Percentiles rank a stretch among this genome's conserved stretches.
Evolutionary conservation across 2,329 filamentous ascomycete species (phyloP).

Genomic region (Alternaria consortialis): DNA sequence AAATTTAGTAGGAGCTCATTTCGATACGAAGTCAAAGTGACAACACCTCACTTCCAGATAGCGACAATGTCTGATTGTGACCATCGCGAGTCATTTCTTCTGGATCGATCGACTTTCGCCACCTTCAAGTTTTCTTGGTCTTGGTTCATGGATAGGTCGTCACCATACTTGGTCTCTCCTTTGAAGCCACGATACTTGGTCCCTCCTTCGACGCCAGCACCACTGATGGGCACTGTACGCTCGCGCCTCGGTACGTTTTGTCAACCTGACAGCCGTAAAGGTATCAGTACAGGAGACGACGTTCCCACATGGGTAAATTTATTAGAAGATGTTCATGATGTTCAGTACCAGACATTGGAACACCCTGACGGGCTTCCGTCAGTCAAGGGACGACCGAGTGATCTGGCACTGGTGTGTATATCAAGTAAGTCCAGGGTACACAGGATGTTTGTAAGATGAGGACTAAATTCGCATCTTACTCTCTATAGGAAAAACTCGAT

Average conservation of each 20-base stretch:
- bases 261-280: not conserved
- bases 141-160: fast-evolving
- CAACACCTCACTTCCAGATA: constrained; percentile 18
- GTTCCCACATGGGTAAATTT: not conserved
- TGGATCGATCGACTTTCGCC: not conserved
- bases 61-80: not conserved
- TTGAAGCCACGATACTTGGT: not conserved
- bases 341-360: not conserved
- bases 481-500: not conserved
- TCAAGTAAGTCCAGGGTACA: not conserved
- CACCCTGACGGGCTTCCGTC: not conserved
- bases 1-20: constrained; percentile 8
- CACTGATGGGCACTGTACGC: not conserved
- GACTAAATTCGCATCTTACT: not conserved
- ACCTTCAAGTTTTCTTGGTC: not conserved
- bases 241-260: not conserved
- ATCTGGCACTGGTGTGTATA: not conserved
- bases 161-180: not conserved
- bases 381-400: not conserved
- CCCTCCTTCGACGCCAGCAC: not conserved
- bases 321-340: not conserved
- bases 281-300: not conserved
- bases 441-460: not conserved
- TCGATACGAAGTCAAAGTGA: constrained; percentile 17
- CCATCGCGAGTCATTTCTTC: not conserved